These are phyloP conservation scores for Plasmodium malariae DNA, from an alignment of 169 alveolate species.

Conservation along the genomic window DNA sequence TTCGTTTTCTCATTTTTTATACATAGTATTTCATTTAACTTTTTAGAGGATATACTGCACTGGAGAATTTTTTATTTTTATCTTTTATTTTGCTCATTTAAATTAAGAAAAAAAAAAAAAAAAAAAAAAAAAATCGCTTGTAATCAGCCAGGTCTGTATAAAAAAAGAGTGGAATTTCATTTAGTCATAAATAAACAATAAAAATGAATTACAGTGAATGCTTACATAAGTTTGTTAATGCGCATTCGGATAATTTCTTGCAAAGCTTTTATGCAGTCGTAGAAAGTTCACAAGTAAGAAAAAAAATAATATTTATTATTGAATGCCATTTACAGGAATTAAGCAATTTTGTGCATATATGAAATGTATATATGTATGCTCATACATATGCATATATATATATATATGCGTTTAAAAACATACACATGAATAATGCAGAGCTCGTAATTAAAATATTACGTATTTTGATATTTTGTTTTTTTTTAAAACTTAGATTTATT, in stretches of 20 bases:
- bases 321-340: background rate
- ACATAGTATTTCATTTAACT: slow-evolving; percentile 38
- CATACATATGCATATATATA: background rate
- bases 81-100: slow-evolving; percentile 49
- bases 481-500: background rate
- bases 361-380: background rate
- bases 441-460: too few relatives aligned
- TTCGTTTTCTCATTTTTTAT: slow-evolving; percentile 2
- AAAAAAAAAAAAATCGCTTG: background rate
- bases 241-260: slow-evolving; percentile 55
- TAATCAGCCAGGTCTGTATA: background rate
- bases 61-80: slow-evolving; percentile 4
- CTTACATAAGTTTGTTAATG: slow-evolving; percentile 49
- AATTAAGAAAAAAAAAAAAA: slow-evolving; percentile 12
- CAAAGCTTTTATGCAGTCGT: slow-evolving; percentile 73
- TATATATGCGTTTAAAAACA: background rate
- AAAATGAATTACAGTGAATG: slow-evolving; percentile 39
- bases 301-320: background rate
- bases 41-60: slow-evolving; percentile 31
- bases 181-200: background rate
- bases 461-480: background rate
- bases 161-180: background rate
- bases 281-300: slow-evolving; percentile 72
- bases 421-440: too few relatives aligned
- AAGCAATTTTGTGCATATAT: slow-evolving; percentile 1